Conservation (phyloP, 768 basidiomycete species). For the Mycena galopus region DNA sequence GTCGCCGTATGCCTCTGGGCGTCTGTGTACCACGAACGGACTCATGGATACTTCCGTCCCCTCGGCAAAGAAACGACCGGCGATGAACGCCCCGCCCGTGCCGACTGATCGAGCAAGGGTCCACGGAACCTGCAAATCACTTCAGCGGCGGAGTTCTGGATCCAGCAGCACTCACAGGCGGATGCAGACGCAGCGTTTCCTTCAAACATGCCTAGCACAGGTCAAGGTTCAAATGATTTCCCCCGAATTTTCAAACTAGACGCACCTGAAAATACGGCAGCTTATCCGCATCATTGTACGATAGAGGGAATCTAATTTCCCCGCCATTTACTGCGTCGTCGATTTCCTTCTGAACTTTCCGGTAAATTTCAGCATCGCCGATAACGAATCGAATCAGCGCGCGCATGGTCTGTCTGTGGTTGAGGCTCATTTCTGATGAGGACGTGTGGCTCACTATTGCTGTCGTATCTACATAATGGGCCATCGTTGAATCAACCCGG, state of each 20-base stretch:
- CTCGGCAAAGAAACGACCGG: constrained; percentile 3
- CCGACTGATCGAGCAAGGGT: constrained; percentile 14
- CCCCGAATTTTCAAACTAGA: background rate
- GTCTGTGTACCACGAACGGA: constrained; percentile 25
- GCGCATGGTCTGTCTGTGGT: constrained; percentile 16
- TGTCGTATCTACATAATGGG: constrained; percentile 20
- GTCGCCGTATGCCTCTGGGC: constrained; percentile 11
- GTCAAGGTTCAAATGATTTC: background rate
- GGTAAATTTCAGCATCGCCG: constrained; percentile 7
- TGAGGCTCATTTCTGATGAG: background rate
- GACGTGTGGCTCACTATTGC: constrained; percentile 9
- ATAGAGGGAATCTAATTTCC: constrained; percentile 8
- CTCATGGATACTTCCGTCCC: constrained; percentile 30
- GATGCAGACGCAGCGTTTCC: constrained; percentile 24
- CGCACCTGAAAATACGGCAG: constrained; percentile 22
- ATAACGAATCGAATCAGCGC: constrained; percentile 24
- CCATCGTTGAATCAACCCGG: background rate
- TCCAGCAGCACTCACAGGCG: background rate
- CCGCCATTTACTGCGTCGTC: constrained; percentile 10
- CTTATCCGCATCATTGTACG: constrained; percentile 3
- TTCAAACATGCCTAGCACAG: constrained; percentile 17
- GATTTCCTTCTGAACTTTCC: constrained; percentile 13
- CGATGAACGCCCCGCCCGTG: background rate
- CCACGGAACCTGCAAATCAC: constrained; percentile 8
- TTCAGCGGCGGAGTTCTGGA: background rate